phyloP scores from a whole-genome alignment of 1,139 yeast genomes.

The Diutina siamensis region DNA sequence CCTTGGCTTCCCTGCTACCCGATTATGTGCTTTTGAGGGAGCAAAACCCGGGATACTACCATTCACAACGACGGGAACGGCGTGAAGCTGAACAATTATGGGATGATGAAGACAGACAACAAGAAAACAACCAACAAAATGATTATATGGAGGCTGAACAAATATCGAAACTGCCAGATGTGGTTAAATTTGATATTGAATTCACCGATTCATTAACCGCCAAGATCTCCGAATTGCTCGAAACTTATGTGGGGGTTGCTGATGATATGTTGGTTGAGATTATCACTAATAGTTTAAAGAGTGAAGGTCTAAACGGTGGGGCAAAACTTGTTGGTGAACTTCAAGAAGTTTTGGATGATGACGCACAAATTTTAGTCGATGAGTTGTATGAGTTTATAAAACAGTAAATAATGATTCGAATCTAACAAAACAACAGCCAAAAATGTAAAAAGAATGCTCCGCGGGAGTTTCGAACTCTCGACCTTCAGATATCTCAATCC shows the following conservation, averaged over 20 bases:
- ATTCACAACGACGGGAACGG: background rate
- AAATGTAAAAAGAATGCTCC: background rate
- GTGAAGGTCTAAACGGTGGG: background rate
- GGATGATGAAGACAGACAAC: background rate
- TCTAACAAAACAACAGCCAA: background rate
- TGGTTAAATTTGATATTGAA: background rate
- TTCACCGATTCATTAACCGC: background rate
- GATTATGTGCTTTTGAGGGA: background rate
- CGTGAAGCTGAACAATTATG: background rate
- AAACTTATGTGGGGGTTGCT: constrained; percentile 3
- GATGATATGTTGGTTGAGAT: constrained; percentile 1
- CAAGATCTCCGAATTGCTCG: background rate
- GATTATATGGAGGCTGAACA: background rate
- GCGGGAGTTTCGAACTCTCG: constrained; percentile 6
- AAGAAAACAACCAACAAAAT: background rate
- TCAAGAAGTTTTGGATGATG: constrained; percentile 2
- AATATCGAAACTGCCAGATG: no score
- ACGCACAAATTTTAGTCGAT: constrained; percentile 4
- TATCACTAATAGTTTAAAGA: background rate
- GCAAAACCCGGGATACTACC: background rate
- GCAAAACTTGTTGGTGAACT: background rate
- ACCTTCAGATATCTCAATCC: constrained; percentile 5
- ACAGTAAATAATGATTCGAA: background rate
- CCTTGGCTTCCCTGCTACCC: background rate
- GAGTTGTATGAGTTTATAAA: constrained; percentile 1